A percentile compares a stretch with the other conserved stretches of the same genome.
Evolutionary conservation across 2,329 filamentous ascomycete species (phyloP).

Genomic region (Pseudogymnoascus sp.): DNA sequence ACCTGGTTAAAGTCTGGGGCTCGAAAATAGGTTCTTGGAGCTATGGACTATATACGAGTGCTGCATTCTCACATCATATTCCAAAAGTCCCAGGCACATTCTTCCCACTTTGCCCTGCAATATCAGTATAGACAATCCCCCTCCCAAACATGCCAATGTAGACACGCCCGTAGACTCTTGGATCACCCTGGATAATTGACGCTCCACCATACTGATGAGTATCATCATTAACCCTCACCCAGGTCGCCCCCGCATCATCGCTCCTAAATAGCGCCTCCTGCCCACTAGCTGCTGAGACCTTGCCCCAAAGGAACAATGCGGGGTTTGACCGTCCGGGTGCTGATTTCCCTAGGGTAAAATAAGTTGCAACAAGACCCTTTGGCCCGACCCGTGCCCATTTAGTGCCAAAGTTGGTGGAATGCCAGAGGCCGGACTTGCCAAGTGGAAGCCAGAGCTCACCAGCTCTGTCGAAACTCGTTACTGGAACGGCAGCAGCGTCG

Average conservation of each 20-base stretch:
- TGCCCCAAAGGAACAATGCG: conserved; percentile 13
- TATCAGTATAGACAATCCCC: conserved; percentile 14
- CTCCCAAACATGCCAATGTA: conserved; percentile 14
- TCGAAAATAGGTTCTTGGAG: neutral
- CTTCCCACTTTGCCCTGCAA: conserved; percentile 6
- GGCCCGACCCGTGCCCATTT: conserved; percentile 11
- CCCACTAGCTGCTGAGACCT: neutral
- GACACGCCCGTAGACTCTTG: conserved; percentile 13
- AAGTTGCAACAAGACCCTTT: conserved; percentile 6
- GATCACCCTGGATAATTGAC: conserved; percentile 11
- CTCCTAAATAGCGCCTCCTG: neutral
- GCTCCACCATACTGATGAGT: conserved; percentile 14
- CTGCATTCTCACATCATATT: conserved; percentile 2
- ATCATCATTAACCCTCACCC: conserved; percentile 8
- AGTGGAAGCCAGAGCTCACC: conserved; percentile 15
- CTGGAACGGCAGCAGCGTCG: conserved; percentile 10
- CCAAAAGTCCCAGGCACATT: conserved; percentile 8
- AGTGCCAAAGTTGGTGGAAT: conserved; percentile 12
- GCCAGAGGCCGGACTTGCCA: conserved; percentile 11
- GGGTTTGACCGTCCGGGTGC: conserved; percentile 10
- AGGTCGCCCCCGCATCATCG: neutral
- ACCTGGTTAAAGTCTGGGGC: neutral
- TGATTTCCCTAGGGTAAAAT: conserved; percentile 11
- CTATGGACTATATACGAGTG: neutral
- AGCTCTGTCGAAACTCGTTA: conserved; percentile 11